Base-by-base conservation (phyloP, 495 filamentous ascomycete species). In the Hypomontagnella monticulosa region DNA sequence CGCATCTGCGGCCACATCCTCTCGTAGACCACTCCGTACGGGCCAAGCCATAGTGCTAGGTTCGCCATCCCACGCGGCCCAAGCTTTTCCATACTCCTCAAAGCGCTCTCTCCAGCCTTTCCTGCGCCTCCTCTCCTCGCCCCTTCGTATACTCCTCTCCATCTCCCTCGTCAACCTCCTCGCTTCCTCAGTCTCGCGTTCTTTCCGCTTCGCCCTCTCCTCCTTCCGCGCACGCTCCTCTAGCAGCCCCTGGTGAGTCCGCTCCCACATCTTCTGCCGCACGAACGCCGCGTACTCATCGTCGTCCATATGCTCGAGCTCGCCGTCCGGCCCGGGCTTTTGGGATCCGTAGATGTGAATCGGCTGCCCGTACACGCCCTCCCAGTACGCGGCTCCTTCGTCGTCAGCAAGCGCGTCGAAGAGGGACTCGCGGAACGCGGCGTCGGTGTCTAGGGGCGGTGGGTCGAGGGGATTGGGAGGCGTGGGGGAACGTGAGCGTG, bases 321-420 rank as follows among this genome's bases (percentile, higher is more conserved):
- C 58, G 85, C 91, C 68, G 40, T 66, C 33, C 66, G 78, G 20
- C 57, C 74, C 52, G 10, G 56, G 12, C 1, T 56, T 54, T 19
- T 61, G 46, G 0, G 61, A 5, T 9, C 2, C 18, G 64, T 80
- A 79, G 4, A 78, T 67, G 63, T 82, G 80, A 51, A 98, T 91
- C 0, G 94, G 94, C 71, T 98, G 93, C 11, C 93, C 93, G 76
- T 97, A 99, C 48, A 98, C 92, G 33, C 86, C 84, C 73, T 97
- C 89, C 95, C 95, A 99, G 79, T 92, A 98, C 33, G 85, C 86
- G 40, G 95, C 95, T 36, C 95, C 95, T 79, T 99, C 95, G 77
- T 99, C 95, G 76, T 99, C 95, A 37, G 93, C 96, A 75, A 99
- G 88, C n/a, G 95, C 95, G 75, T 99, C 95, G 81, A 98, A 97